phyloP scores from a whole-genome alignment of 2,329 filamentous ascomycete species.

The Hyphodiscus sp. region DNA sequence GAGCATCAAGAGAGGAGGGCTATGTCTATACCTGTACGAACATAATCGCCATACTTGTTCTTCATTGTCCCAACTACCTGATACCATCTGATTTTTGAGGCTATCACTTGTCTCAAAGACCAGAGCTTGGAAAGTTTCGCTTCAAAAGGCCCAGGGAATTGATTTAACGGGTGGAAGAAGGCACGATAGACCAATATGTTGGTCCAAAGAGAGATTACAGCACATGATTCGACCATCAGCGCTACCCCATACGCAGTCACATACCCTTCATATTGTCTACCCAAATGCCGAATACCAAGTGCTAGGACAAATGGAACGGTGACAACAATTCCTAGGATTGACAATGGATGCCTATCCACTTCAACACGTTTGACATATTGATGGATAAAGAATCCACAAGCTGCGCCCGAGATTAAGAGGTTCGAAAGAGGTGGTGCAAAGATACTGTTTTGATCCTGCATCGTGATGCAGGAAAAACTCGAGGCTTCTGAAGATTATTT shows the following conservation, averaged over 20 bases:
- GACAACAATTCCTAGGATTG: neutral
- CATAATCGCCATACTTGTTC: slow-evolving; percentile 17
- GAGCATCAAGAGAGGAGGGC: neutral
- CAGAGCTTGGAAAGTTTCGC: slow-evolving; percentile 19
- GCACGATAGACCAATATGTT: slow-evolving; percentile 16
- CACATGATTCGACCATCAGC: neutral
- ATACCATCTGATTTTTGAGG: slow-evolving; percentile 12
- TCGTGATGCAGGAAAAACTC: neutral
- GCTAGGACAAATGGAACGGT: neutral
- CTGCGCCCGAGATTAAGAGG: neutral
- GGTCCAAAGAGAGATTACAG: neutral
- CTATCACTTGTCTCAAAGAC: slow-evolving; percentile 6
- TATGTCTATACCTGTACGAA: slow-evolving; percentile 6
- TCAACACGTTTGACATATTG: neutral
- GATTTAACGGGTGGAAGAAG: slow-evolving; percentile 19
- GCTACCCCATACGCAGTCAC: neutral
- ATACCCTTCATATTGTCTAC: neutral
- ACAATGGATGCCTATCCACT: neutral
- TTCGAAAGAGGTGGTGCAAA: neutral
- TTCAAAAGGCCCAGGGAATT: slow-evolving; percentile 18
- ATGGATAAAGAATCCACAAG: neutral
- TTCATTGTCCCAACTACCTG: slow-evolving; percentile 8
- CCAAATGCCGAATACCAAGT: neutral
- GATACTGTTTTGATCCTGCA: neutral
- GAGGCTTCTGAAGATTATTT: too few species aligned